Evolutionary conservation across 1,139 yeast species (phyloP), one percentile per base, ranked within the genome.

Genomic region (Pichia sp.): DNA sequence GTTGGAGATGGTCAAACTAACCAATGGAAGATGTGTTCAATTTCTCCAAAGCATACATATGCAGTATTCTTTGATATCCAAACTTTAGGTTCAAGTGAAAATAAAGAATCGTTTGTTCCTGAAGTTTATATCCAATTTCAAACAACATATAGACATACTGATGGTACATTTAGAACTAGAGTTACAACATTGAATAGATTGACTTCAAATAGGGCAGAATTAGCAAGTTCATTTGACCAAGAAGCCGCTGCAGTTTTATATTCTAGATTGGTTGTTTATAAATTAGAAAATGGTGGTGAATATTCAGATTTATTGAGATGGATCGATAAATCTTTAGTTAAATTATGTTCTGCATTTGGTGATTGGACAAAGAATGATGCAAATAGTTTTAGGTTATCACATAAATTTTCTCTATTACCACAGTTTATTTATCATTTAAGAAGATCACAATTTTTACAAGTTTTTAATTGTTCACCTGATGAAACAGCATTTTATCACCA

Each of bases 401-500:
- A 81, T 49, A 77, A 82, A 56, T 90, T 84, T 65, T 81, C 94
- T 26, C 69, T 89, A 63, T 86, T 87, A 63, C 98, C 98, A 39
- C 97, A 92, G 68, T 92, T 92, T 62, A 87, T 92, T 70, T 92
- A 87, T 68, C 95, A 92, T 65, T 76, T 92, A 69, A 84, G 98
- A 71, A 82, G 98, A 68, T 87, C 97, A 2, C 97, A 90, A 68
- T 92, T 92, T 67, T 73, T 92, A 64, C 96, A 90, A 65, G 97
- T 90, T 45, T 92, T 92, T 73, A 92, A 92, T 68, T 90, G 92
- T 67, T 90, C 97, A 22, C 98, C 98, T 1, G 98, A 92, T 71
- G 98, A 92, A 72, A 90, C 98, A 43, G 97, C 97, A 33, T 92
- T 89, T 66, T 90, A 90, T 69, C 82, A 97, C 64, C 97, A 92